Evolutionary conservation across 2,329 filamentous ascomycete genomes (phyloP).

Genomic region (Penicillium sp.): DNA sequence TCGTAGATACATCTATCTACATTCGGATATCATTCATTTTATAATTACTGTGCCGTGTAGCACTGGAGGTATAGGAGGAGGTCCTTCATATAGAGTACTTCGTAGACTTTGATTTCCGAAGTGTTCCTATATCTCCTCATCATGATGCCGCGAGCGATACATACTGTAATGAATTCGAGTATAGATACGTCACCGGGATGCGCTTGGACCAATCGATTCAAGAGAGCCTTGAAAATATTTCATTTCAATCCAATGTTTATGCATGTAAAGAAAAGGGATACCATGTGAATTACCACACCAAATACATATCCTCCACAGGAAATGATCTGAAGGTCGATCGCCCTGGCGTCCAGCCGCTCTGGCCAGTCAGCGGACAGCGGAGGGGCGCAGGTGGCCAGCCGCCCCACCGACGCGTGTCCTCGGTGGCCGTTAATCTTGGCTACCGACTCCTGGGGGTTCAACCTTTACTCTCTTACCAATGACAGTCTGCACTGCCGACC

Average conservation of each 20-base stretch:
- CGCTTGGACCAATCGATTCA: neutral
- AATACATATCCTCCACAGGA: constrained; percentile 4
- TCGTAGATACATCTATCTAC: neutral
- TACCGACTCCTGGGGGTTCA: neutral
- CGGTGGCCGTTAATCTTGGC: neutral
- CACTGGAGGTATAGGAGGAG: neutral
- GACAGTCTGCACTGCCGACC: neutral
- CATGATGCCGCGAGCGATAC: constrained; percentile 7
- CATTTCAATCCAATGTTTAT: neutral
- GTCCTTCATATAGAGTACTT: neutral
- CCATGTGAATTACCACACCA: neutral
- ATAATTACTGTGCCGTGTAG: neutral
- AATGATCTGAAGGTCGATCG: constrained; percentile 24
- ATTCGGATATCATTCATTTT: neutral
- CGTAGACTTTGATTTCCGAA: neutral
- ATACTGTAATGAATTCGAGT: neutral
- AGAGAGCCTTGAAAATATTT: neutral
- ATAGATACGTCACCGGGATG: constrained; percentile 5
- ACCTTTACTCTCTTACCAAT: no score
- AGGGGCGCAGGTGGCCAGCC: constrained; percentile 14
- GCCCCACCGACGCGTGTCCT: constrained; percentile 25
- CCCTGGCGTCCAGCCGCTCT: constrained; percentile 13
- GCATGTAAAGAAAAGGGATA: neutral
- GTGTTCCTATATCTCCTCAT: constrained; percentile 3
- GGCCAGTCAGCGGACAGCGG: constrained; percentile 12